Conservation (phyloP, 106 monocot species). For the Iris macrosiphon region DNA sequence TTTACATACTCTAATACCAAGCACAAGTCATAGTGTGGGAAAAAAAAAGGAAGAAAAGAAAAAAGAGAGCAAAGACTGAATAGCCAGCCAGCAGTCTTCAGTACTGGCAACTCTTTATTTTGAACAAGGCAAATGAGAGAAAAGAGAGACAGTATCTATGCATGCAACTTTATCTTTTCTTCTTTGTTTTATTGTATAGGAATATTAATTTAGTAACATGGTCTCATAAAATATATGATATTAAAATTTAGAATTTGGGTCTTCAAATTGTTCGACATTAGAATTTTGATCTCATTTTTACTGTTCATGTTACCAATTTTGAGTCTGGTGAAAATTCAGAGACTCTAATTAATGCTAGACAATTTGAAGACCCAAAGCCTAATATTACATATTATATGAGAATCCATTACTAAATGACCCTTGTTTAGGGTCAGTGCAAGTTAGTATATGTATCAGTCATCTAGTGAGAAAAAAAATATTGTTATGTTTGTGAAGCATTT, state of each 20-base stretch:
- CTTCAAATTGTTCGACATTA: not conserved
- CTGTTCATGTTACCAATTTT: too few relatives aligned
- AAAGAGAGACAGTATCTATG: not conserved
- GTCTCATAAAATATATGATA: not conserved
- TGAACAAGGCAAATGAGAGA: slow-evolving; percentile 2
- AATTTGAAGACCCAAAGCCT: too few relatives aligned
- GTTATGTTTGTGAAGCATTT: too few relatives aligned
- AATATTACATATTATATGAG: too few relatives aligned
- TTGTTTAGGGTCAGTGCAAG: too few relatives aligned
- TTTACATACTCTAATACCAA: too few relatives aligned
- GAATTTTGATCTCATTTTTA: not conserved
- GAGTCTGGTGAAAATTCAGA: too few relatives aligned
- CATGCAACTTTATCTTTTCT: not conserved
- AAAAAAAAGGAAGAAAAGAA: not conserved
- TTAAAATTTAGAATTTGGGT: not conserved
- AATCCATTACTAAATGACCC: too few relatives aligned
- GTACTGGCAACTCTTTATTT: slow-evolving; percentile 11
- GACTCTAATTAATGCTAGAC: too few relatives aligned
- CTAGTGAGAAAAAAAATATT: too few relatives aligned
- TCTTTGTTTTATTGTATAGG: not conserved
- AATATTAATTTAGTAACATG: not conserved
- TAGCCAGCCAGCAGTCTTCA: not conserved
- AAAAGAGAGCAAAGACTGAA: not conserved
- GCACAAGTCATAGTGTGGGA: too few relatives aligned
- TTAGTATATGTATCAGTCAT: too few relatives aligned